phyloP scores from a whole-genome alignment of 1,139 yeast species.

The Lodderomyces jiufengensis region DNA sequence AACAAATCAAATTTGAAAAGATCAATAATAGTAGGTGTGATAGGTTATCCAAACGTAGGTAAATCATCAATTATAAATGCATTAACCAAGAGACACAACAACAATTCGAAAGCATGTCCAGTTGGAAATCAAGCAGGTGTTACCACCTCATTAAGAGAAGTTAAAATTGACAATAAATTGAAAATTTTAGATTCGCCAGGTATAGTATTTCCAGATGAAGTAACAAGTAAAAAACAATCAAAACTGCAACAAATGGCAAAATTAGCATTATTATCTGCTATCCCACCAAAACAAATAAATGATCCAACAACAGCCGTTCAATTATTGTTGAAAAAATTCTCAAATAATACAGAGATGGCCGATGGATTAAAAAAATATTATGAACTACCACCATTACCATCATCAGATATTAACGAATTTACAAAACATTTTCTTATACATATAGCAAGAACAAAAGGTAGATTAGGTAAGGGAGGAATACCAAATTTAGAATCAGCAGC shows the following conservation, averaged over 20 bases:
- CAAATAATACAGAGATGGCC: slow-evolving; percentile 70
- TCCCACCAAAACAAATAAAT: slow-evolving; percentile 80
- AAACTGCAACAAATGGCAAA: slow-evolving; percentile 79
- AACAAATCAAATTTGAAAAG: slow-evolving; percentile 80
- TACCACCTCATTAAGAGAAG: slow-evolving; percentile 86
- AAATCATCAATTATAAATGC: slow-evolving; percentile 94
- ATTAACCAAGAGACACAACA: slow-evolving; percentile 77
- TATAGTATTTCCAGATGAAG: slow-evolving; percentile 84
- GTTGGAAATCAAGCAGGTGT: slow-evolving; percentile 98
- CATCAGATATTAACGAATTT: slow-evolving; percentile 59
- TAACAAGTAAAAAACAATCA: slow-evolving; percentile 42
- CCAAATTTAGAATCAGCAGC: slow-evolving; percentile 90
- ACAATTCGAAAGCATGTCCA: slow-evolving; percentile 73
- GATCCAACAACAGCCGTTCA: slow-evolving; percentile 87
- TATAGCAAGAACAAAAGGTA: slow-evolving; percentile 88
- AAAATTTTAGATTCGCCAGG: slow-evolving; percentile 95
- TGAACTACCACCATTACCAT: slow-evolving; percentile 78
- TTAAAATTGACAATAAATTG: slow-evolving; percentile 85
- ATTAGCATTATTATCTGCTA: slow-evolving; percentile 79
- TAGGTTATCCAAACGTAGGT: slow-evolving; percentile 93
- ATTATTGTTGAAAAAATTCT: slow-evolving; percentile 68
- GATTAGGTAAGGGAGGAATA: slow-evolving; percentile 89
- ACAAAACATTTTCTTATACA: slow-evolving; percentile 85
- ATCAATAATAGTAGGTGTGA: slow-evolving; percentile 91
- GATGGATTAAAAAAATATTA: slow-evolving; percentile 71